phyloP scores from a whole-genome alignment of 169 alveolate genomes.

The Plasmodium knowlesi region DNA sequence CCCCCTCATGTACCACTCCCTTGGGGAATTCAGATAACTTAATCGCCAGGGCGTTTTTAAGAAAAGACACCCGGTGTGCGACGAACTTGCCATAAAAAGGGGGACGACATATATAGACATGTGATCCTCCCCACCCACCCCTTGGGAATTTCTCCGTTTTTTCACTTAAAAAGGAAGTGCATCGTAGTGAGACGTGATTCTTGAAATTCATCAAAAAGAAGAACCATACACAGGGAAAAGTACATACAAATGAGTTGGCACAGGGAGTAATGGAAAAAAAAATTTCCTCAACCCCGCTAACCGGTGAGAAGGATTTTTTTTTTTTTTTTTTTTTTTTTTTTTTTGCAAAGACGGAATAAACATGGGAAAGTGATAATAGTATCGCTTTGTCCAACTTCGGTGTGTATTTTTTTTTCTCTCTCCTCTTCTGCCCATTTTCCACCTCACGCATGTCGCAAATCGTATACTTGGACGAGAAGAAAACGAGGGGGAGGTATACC shows the following conservation, averaged over 20 bases:
- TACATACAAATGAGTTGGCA: not conserved
- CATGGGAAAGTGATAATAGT: not conserved
- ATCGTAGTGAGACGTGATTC: not conserved
- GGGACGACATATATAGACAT: not conserved
- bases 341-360: not conserved
- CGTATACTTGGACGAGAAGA: conserved; percentile 31
- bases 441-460: conserved; percentile 24
- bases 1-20: not conserved
- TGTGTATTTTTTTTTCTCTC: not conserved
- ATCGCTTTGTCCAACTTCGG: not conserved
- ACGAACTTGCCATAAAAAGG: not conserved
- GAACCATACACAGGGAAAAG: not conserved
- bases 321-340: not conserved
- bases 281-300: not conserved
- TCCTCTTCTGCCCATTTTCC: not conserved
- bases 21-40: not conserved
- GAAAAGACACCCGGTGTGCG: not conserved
- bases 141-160: not conserved
- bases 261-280: not conserved
- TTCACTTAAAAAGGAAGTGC: not conserved
- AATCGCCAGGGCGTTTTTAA: not conserved
- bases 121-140: not conserved
- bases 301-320: not conserved
- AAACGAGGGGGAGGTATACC: conserved; percentile 43
- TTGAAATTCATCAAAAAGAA: not conserved